Evolutionary conservation across 306 rosid species (phyloP), one percentile per base, ranked within the genome.

Genomic region (Castanea crenata): DNA sequence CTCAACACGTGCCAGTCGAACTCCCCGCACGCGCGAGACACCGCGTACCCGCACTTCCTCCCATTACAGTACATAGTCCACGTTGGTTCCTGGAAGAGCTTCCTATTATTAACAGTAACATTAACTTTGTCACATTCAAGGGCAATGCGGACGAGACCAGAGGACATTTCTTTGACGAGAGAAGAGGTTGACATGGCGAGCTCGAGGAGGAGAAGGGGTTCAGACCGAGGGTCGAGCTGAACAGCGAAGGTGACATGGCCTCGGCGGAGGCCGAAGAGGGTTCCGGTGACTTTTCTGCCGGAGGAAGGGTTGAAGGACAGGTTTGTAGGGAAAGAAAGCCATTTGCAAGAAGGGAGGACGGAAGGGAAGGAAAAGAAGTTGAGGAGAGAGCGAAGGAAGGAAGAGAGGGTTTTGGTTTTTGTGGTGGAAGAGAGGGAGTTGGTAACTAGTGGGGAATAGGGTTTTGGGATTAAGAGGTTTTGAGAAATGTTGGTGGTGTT

Each of bases 21-120:
- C n/a, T 89, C 90, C 81, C 89, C 91, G 79, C 97, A 92, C 74
- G 84, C 8, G 83, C 97, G 97, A 1, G 90, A 77, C 72, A 80
- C 77, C 0, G 97, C 97, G 14, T 78, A 83, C 4, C 99, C 99
- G 3, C 93, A 88, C 83, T 87, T 89, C 81, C 84, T 83, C 4
- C 99, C 99, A 4, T 94, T 94, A 58, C 99, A 94, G 52, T 92
- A 85, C 99, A 94, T 94, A 31, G 89, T 89, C 99, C 99, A 94
- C 0, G 83, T 19, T 3, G 97, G 90, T 86, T 90, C 97, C 0
- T 87, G 86, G 55, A 94, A 90, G 19, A 94, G 93, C 75, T 83
- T 94, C 21, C 82, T 57, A 0, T 63, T 62, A 1, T 80, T 80
- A 2, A 74, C 70, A 0, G 80, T 5, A 20, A 59, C 77, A 1